phyloP scores from a whole-genome alignment of 2,329 filamentous ascomycete species.

The Grosmannia clavigera region DNA sequence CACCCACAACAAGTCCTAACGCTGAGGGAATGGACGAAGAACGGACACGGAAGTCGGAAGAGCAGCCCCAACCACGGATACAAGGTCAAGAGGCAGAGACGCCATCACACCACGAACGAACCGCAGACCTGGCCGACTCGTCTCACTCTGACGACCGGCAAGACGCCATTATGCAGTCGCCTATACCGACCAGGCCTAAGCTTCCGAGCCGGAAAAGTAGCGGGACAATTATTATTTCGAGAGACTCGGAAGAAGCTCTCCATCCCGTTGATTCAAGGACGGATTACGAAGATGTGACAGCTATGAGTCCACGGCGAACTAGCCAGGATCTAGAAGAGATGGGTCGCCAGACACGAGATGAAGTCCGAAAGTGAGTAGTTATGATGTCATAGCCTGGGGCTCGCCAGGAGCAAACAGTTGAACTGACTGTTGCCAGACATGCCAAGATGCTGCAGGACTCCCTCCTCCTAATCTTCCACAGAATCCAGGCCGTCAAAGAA shows the following conservation, averaged over 20 bases:
- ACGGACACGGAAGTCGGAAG: neutral
- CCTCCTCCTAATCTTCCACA: conserved; percentile 77
- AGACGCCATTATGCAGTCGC: conserved; percentile 31
- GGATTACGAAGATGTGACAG: conserved; percentile 76
- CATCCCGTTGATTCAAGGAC: conserved; percentile 64
- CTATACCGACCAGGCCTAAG: conserved; percentile 48
- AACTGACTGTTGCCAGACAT: conserved; percentile 45
- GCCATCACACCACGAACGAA: neutral
- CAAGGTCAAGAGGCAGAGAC: neutral
- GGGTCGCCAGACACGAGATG: conserved; percentile 65
- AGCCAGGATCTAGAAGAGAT: conserved; percentile 84
- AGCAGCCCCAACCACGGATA: neutral
- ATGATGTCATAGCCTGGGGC: neutral
- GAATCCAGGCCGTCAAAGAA: conserved; percentile 85
- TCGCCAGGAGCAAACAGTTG: neutral
- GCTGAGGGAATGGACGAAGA: neutral
- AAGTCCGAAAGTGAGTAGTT: conserved; percentile 40
- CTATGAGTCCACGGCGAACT: conserved; percentile 87
- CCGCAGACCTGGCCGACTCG: conserved; percentile 12
- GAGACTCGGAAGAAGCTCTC: conserved; percentile 54
- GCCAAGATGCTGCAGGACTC: conserved; percentile 82
- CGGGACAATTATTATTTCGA: conserved; percentile 69
- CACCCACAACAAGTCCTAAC: neutral
- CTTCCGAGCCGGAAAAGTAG: conserved; percentile 66
- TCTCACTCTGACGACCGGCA: conserved; percentile 12